Evolutionary conservation across 352 stramenopile species (phyloP).

Genomic region (Plasmopara viticola): DNA sequence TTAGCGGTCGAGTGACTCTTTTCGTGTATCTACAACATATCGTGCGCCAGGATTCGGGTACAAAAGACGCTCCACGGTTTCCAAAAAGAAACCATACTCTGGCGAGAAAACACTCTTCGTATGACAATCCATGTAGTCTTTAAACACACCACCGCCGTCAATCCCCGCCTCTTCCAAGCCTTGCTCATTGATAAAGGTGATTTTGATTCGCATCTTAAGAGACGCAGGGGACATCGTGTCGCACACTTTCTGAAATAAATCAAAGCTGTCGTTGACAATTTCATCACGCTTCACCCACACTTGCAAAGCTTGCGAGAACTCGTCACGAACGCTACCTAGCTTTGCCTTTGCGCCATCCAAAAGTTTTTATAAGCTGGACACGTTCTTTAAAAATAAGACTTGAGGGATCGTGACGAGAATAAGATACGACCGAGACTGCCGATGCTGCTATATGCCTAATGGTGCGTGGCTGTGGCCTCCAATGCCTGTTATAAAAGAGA

Average conservation of each 20-base stretch:
- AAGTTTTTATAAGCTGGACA: constrained; percentile 69
- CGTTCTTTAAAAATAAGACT: constrained; percentile 73
- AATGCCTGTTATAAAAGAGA: constrained; percentile 60
- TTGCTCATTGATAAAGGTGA: constrained; percentile 91
- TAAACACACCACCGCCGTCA: constrained; percentile 96
- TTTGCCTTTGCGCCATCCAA: constrained; percentile 55
- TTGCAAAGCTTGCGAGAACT: constrained; percentile 47
- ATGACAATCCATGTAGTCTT: constrained; percentile 93
- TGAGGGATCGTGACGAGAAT: constrained; percentile 76
- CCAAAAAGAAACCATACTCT: constrained; percentile 76
- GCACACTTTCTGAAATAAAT: constrained; percentile 60
- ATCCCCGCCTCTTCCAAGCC: constrained; percentile 93
- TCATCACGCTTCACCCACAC: constrained; percentile 65
- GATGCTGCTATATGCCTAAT: constrained; percentile 37
- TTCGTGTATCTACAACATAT: constrained; percentile 56
- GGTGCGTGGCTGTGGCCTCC: constrained; percentile 63
- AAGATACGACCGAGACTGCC: constrained; percentile 51
- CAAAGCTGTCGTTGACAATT: constrained; percentile 90
- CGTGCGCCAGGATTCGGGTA: constrained; percentile 92
- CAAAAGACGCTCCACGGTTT: constrained; percentile 76
- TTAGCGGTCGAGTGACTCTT: constrained; percentile 89
- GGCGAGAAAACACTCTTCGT: constrained; percentile 87
- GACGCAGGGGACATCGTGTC: constrained; percentile 48
- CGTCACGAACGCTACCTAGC: constrained; percentile 39
- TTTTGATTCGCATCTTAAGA: constrained; percentile 87